A percentile compares a stretch with the other conserved stretches of the same genome.
phyloP scores from a whole-genome alignment of 2,329 filamentous ascomycete species.

The Talaromyces piceae region DNA sequence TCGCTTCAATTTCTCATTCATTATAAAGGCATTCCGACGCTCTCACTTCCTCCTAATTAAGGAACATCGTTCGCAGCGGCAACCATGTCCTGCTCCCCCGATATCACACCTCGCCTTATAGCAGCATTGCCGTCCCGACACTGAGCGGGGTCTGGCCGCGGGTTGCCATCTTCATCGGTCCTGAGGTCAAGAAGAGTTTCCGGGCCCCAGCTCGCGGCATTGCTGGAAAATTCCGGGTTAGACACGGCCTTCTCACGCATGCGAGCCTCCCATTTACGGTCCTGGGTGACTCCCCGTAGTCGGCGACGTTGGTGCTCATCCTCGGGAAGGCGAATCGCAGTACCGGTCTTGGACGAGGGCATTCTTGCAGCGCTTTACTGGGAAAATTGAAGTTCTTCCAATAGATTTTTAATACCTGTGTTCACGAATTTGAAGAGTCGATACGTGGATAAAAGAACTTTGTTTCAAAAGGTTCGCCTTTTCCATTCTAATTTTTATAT shows the following conservation, averaged over 20 bases:
- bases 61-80: slow-evolving; percentile 22
- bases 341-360: slow-evolving; percentile 23
- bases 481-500: slow-evolving; percentile 1
- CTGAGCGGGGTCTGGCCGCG: slow-evolving; percentile 21
- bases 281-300: slow-evolving; percentile 18
- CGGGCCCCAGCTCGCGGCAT: slow-evolving; percentile 18
- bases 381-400: not conserved
- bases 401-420: not conserved
- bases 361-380: slow-evolving; percentile 16
- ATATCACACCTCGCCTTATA: slow-evolving; percentile 9
- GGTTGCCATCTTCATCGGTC: slow-evolving; percentile 26
- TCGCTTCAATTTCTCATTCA: not conserved
- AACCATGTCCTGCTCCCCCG: slow-evolving; percentile 23
- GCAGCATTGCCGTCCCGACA: slow-evolving; percentile 19
- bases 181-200: slow-evolving; percentile 23
- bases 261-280: slow-evolving; percentile 15
- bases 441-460: not conserved
- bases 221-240: slow-evolving; percentile 6
- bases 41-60: not conserved
- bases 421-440: not conserved
- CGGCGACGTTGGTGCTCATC: slow-evolving; percentile 16
- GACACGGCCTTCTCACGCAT: slow-evolving; percentile 11
- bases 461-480: not conserved
- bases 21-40: not conserved
- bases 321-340: slow-evolving; percentile 18